Percentiles rank a stretch among this genome's conserved stretches.
These are phyloP conservation scores for Aspergillus fijiensis DNA, from an alignment of 2,329 filamentous ascomycete genomes.

Conservation along the genomic window DNA sequence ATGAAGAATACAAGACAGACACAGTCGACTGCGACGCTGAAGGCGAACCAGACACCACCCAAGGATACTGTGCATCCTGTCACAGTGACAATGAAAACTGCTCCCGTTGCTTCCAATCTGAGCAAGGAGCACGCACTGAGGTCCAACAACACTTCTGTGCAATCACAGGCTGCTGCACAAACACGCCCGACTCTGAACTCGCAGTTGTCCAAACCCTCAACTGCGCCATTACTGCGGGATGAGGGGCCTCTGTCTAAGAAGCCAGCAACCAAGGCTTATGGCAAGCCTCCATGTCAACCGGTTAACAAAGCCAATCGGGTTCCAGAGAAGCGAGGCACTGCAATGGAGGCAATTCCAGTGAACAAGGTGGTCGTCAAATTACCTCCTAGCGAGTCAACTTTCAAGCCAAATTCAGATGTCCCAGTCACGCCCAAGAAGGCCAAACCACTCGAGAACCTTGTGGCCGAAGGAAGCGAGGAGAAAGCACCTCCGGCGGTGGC, in stretches of 20 bases:
- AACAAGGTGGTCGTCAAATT: not conserved
- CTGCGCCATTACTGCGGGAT: not conserved
- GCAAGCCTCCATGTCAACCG: no score
- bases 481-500: constrained; percentile 7
- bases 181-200: no score
- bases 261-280: not conserved
- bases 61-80: no score
- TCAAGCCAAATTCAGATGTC: not conserved
- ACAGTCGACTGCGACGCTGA: no score
- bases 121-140: no score
- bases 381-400: not conserved
- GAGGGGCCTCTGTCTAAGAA: not conserved
- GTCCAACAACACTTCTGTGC: no score
- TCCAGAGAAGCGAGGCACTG: not conserved
- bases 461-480: not conserved
- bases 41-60: no score
- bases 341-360: not conserved
- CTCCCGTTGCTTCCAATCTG: no score
- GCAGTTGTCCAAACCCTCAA: no score
- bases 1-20: no score
- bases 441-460: not conserved
- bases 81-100: no score
- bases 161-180: no score
- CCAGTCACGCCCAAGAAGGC: not conserved
- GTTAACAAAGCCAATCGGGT: not conserved